Evolutionary conservation across 1,139 yeast species (phyloP), one percentile per base, ranked within the genome.

Genomic region (Hyphopichia pseudoburtonii): DNA sequence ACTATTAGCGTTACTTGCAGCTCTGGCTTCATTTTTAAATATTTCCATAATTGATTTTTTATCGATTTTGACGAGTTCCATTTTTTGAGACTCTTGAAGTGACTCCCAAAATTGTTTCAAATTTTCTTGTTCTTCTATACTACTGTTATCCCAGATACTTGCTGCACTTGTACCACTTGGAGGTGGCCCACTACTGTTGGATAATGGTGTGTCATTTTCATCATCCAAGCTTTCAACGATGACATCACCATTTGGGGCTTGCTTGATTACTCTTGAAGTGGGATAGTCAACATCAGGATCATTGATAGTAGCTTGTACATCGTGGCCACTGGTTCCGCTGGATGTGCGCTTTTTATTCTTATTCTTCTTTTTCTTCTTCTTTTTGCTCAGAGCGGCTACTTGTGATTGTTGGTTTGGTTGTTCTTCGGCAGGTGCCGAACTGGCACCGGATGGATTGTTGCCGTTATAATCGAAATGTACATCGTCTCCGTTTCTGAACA

Each of bases 211-310:
- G 19, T 38, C 41, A 17, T 39, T 40, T 36, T 50, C 54, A 18
- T 58, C 66, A 34, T 70, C 69, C 45, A 78, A 51, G 44, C 78
- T 66, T 46, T 78, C 75, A 39, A 86, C 86, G 43, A 84, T 73
- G 19, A 85, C 86, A 50, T 82, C 86, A 3, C 92, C 94, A 54
- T 83, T 81, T 3, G 85, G 74, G 1, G 79, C 84, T 54, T 82
- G 84, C 51, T 81, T 83, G 45, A 85, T 80, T 2, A 85, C 82
- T 41, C 94, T 57, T 2, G 88, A 81, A 5, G 78, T 71, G 1
- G 94, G 94, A 54, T 85, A 85, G 12, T 81, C 87, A 12, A 72
- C 75, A 12, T 75, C 72, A 3, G 82, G 80, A 43, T 79, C 69
- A 54, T 74, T 76, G 34, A 80, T 50, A 33, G 76, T 71, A 10